Evolutionary conservation across 2,329 filamentous ascomycete genomes (phyloP).

Genomic region (Venturia asperata): DNA sequence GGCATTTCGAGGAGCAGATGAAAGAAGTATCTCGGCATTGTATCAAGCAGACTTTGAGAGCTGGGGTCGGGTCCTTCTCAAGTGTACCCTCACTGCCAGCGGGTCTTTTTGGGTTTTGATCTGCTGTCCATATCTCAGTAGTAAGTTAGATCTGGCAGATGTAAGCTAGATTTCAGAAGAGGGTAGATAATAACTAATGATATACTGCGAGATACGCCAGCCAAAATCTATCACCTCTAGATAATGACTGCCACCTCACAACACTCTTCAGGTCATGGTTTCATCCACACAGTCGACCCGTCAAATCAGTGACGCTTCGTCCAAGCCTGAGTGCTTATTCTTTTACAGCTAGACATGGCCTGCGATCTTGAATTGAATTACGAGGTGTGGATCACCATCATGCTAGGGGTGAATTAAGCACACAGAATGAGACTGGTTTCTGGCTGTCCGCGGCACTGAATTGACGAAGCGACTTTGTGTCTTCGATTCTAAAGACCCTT

Average conservation of each 20-base stretch:
- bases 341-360: not conserved
- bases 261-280: too few species aligned
- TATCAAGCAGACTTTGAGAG: not conserved
- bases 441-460: not conserved
- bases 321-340: too few species aligned
- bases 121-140: not conserved
- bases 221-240: not conserved
- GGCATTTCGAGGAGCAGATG: not conserved
- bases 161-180: not conserved
- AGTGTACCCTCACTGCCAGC: not conserved
- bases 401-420: too few species aligned
- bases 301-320: not conserved
- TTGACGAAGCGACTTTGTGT: not conserved
- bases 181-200: not conserved
- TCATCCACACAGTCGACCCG: not conserved
- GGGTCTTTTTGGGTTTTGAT: not conserved
- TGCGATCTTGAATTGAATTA: not conserved
- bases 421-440: too few species aligned
- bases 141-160: not conserved
- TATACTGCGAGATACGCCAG: not conserved
- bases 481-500: not conserved
- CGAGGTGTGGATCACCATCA: not conserved
- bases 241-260: too few species aligned
- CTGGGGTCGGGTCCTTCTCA: slow-evolving; percentile 2
- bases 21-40: not conserved